A percentile compares a stretch with the other conserved stretches of the same genome.
Evolutionary conservation across 495 filamentous ascomycete genomes (phyloP).

Genomic region (Penicillium robsamsonii): DNA sequence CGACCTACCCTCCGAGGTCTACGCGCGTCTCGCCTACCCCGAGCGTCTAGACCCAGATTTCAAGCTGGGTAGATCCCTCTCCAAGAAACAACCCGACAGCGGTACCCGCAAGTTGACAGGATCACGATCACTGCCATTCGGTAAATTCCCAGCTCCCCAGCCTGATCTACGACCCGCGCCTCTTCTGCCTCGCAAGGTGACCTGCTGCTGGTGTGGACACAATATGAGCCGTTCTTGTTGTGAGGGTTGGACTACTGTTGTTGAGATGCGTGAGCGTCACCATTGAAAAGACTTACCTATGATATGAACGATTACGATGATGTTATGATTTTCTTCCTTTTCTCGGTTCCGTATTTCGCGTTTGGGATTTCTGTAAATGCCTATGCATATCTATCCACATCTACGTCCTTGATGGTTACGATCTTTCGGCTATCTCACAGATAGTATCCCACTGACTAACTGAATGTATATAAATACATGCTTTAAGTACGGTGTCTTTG

Average conservation of each 20-base stretch:
- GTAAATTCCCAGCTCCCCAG: conserved; percentile 3
- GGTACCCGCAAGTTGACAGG: conserved; percentile 6
- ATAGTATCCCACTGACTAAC: neutral
- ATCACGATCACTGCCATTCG: conserved; percentile 3
- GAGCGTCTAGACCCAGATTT: conserved; percentile 51
- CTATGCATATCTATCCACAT: neutral
- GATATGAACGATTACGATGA: conserved; percentile 3
- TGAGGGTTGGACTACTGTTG: conserved; percentile 67
- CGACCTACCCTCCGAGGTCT: conserved; percentile 72
- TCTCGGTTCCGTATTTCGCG: neutral
- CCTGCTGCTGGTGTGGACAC: conserved; percentile 78
- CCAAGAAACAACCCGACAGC: conserved; percentile 13
- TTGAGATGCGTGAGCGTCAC: conserved; percentile 65
- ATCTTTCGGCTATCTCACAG: neutral
- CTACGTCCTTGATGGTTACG: neutral
- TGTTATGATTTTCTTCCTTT: conserved; percentile 7
- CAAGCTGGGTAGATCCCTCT: conserved; percentile 13
- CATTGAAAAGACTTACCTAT: conserved; percentile 35
- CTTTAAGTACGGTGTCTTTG: too few species aligned
- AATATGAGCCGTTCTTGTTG: conserved; percentile 71
- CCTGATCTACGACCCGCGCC: conserved; percentile 27
- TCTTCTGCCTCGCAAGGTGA: conserved; percentile 57
- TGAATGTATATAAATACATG: too few species aligned
- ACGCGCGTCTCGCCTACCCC: conserved; percentile 68
- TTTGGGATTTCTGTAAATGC: neutral